Evolutionary conservation across 2,329 filamentous ascomycete species (phyloP).

Genomic region (Fusarium sp.): DNA sequence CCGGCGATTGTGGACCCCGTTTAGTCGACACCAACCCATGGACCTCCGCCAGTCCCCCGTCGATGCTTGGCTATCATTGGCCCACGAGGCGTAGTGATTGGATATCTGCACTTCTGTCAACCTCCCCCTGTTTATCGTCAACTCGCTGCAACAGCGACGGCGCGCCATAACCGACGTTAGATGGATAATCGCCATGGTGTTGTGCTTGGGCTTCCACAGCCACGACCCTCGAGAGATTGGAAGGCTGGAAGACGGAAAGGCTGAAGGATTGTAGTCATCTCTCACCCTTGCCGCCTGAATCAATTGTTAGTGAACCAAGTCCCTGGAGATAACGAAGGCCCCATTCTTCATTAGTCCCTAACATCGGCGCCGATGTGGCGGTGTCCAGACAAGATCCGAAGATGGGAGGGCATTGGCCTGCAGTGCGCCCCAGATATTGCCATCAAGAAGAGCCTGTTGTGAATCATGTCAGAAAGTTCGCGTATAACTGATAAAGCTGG

Average conservation of each 20-base stretch:
- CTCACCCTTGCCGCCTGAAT: not conserved
- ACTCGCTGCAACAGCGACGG: conserved; percentile 9
- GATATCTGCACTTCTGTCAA: conserved; percentile 22
- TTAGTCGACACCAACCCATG: conserved; percentile 1
- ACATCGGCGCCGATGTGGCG: not conserved
- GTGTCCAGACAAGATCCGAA: not conserved
- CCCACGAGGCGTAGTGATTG: conserved; percentile 36
- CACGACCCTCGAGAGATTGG: not conserved
- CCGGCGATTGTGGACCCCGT: not conserved
- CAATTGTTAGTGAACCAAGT: not conserved
- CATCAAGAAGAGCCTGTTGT: not conserved
- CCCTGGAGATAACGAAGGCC: not conserved
- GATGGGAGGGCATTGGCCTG: not conserved
- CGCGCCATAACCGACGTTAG: not conserved
- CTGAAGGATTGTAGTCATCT: not conserved
- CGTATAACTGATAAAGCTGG: not conserved
- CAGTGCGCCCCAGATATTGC: not conserved
- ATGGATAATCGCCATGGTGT: conserved; percentile 1
- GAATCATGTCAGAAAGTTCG: not conserved
- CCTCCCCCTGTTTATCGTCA: conserved; percentile 11
- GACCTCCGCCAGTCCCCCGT: not conserved
- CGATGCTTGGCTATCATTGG: conserved; percentile 17
- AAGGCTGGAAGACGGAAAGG: not conserved
- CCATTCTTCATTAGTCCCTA: not conserved
- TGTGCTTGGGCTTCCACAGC: not conserved